A percentile compares a stretch with the other conserved stretches of the same genome.
Evolutionary conservation across 371 early-diverging fungal species (phyloP).

Genomic region (Syncephalastrum contaminatum): DNA sequence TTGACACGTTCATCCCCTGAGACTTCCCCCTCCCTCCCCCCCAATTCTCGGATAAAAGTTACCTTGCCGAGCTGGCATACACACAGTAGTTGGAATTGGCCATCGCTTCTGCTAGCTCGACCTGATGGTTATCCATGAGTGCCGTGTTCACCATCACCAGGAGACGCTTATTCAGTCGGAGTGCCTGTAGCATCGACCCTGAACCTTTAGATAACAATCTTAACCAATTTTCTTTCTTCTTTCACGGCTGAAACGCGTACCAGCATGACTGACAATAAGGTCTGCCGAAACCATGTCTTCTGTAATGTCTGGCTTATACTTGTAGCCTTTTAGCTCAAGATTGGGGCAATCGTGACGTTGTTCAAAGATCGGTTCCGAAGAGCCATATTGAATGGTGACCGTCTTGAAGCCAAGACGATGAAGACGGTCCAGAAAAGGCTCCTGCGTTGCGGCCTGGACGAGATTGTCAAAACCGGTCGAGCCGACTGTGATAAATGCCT

Average conservation of each 20-base stretch:
- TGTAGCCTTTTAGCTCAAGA: slow-evolving; percentile 50
- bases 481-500: slow-evolving; percentile 83
- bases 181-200: slow-evolving; percentile 79
- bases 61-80: slow-evolving; percentile 40
- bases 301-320: slow-evolving; percentile 57
- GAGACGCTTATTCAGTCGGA: slow-evolving; percentile 58
- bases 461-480: slow-evolving; percentile 86
- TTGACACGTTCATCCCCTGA: too few relatives aligned
- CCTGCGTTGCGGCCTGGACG: slow-evolving; percentile 44
- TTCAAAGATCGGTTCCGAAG: slow-evolving; percentile 32
- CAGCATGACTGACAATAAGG: slow-evolving; percentile 75
- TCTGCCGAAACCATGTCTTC: slow-evolving; percentile 60
- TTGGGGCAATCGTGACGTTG: slow-evolving; percentile 3
- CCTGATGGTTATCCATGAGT: slow-evolving; percentile 89
- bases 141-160: slow-evolving; percentile 74
- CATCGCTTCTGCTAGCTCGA: slow-evolving; percentile 77
- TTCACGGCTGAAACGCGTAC: slow-evolving; percentile 30
- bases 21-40: too few relatives aligned
- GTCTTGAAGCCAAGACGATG: slow-evolving; percentile 43
- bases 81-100: slow-evolving; percentile 54
- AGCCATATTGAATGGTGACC: slow-evolving; percentile 78
- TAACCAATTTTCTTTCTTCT: background rate
- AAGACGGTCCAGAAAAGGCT: slow-evolving; percentile 49
- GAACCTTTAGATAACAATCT: slow-evolving; percentile 45
- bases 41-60: slow-evolving; percentile 2